These are phyloP conservation scores for Acer campestre DNA, from an alignment of 345 rosid genomes.

Conservation along the genomic window DNA sequence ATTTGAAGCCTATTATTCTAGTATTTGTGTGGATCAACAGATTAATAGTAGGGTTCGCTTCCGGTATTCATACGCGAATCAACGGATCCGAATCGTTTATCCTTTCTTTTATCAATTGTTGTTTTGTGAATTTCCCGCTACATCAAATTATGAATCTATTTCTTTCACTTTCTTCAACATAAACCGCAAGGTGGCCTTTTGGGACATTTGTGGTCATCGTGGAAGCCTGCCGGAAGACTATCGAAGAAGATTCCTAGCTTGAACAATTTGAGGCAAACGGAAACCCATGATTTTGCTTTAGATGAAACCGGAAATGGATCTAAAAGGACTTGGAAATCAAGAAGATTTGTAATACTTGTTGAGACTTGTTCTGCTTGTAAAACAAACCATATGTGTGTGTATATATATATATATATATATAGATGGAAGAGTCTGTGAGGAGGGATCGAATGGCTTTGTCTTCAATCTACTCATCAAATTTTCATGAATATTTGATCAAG, in stretches of 20 bases:
- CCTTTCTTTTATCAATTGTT: too few species aligned
- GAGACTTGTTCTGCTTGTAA: not conserved
- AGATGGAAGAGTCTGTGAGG: not conserved
- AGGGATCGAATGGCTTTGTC: constrained; percentile 37
- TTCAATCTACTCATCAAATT: constrained; percentile 15
- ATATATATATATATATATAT: not conserved
- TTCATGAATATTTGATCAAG: not conserved
- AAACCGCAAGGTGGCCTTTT: constrained; percentile 19
- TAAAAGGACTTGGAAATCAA: not conserved
- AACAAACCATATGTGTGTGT: not conserved
- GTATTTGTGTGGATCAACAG: too few species aligned
- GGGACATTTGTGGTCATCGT: constrained; percentile 17
- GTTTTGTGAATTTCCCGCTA: too few species aligned
- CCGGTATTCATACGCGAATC: too few species aligned
- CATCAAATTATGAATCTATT: constrained; percentile 29
- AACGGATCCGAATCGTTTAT: too few species aligned
- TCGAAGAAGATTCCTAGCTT: constrained; percentile 10
- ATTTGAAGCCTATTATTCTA: too few species aligned
- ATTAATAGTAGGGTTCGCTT: too few species aligned
- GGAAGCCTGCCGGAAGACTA: not conserved
- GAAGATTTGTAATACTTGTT: too few species aligned
- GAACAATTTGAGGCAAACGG: constrained; percentile 9
- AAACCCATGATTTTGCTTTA: constrained; percentile 13
- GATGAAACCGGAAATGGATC: not conserved
- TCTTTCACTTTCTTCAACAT: constrained; percentile 28